These are phyloP conservation scores for Dipteronia sinensis DNA, from an alignment of 345 rosid species.

Conservation along the genomic window DNA sequence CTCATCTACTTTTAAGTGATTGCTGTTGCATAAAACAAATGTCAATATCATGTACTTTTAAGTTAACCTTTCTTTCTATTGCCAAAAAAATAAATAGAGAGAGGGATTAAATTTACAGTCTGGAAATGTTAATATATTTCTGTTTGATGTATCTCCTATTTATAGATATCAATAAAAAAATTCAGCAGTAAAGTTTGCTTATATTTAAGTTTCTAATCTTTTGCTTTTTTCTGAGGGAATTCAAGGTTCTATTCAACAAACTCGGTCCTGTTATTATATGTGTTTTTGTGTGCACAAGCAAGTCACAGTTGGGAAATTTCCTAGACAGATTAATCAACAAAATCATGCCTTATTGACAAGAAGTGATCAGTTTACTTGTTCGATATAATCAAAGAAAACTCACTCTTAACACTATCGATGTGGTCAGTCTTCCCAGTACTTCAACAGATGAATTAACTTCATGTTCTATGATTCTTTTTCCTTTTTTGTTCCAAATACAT, in stretches of 20 bases:
- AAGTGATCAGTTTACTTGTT: too few species aligned
- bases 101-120: background rate
- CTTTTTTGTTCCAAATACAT: too few species aligned
- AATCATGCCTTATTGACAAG: too few species aligned
- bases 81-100: background rate
- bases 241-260: too few species aligned
- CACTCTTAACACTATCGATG: too few species aligned
- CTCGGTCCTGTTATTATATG: too few species aligned
- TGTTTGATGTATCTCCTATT: background rate
- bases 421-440: too few species aligned
- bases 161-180: background rate
- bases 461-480: too few species aligned
- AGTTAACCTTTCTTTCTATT: background rate
- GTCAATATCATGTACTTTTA: constrained; percentile 8
- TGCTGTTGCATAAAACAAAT: background rate
- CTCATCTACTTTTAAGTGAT: background rate
- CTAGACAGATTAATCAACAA: too few species aligned
- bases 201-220: background rate
- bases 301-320: too few species aligned
- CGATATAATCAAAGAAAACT: background rate
- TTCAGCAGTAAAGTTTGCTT: background rate
- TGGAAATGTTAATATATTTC: background rate
- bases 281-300: too few species aligned
- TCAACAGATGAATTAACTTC: too few species aligned
- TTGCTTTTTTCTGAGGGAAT: background rate